These are phyloP conservation scores for Quercus suber DNA, from an alignment of 306 rosid species.

Conservation along the genomic window DNA sequence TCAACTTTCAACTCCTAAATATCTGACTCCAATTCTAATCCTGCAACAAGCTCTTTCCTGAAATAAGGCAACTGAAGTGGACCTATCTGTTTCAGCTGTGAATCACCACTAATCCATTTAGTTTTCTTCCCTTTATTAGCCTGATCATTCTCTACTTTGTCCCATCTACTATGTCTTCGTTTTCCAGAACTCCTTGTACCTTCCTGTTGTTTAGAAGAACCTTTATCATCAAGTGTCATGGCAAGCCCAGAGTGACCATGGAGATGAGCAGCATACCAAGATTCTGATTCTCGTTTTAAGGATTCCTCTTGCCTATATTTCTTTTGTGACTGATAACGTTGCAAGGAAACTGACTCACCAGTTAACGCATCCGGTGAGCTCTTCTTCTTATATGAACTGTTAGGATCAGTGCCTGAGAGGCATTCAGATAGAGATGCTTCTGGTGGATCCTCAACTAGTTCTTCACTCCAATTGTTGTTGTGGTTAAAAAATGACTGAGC, in stretches of 20 bases:
- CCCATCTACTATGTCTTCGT: slow-evolving; percentile 23
- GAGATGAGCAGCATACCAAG: background rate
- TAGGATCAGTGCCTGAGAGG: no score
- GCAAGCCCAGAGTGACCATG: background rate
- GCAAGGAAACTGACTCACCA: background rate
- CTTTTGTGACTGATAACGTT: slow-evolving; percentile 12
- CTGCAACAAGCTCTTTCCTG: background rate
- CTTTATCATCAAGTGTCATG: slow-evolving; percentile 2
- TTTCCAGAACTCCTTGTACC: slow-evolving; percentile 8
- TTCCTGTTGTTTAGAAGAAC: slow-evolving; percentile 5
- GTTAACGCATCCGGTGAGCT: background rate
- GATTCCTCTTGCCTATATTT: slow-evolving; percentile 13
- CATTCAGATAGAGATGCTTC: no score
- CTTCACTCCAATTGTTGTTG: no score
- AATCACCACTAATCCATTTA: slow-evolving; percentile 22
- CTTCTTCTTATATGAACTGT: no score
- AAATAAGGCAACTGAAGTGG: slow-evolving; percentile 24
- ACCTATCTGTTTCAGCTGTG: slow-evolving; percentile 3
- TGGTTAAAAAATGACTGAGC: no score
- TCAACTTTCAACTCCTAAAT: slow-evolving; percentile 9
- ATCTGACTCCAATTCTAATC: background rate
- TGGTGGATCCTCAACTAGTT: no score
- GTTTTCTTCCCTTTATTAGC: slow-evolving; percentile 17
- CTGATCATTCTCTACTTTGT: background rate
- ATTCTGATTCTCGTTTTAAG: background rate